Evolutionary conservation across 345 rosid species (phyloP), one percentile per base, ranked within the genome.

Genomic region (Populus simonii): DNA sequence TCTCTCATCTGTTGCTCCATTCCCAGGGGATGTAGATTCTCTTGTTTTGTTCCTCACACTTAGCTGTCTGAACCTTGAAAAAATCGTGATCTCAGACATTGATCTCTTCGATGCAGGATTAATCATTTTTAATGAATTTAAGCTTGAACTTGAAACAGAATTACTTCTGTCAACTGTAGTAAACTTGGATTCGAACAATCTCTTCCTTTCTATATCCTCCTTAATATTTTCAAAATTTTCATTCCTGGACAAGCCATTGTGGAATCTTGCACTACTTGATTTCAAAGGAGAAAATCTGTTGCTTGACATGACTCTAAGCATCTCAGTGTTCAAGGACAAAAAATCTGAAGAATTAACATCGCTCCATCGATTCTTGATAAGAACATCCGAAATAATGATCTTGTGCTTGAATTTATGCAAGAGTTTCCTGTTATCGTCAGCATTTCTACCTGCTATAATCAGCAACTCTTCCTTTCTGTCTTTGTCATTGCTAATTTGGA

Each of bases 281-380:
- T 70, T 75, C 3, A 41, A 57, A 59, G 15, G 76, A 13, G 76
- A 82, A 72, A 82, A 77, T 39, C 82, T 80, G 20, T 74, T 71
- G 79, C 85, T 82, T 23, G 88, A 80, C 68, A 67, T 23, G 13
- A 36, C 74, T 33, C 76, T 15, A 7, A 85, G 80, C 91, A 88
- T 86, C 51, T 88, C 89, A 0, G 88, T 80, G 36, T 72, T 82
- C 82, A 88, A 68, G 51, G 79, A 82, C 66, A 88, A 27, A 31
- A 88, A 76, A 72, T 88, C 91, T 4, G 91, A 88, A 53, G 89
- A 82, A 13, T 85, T 88, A 5, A 86, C 83, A 61, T 88, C 89
- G 45, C 89, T 88, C 89, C 89, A 88, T 51, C 89, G 59, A 70
- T 70, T 86, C 88, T 74, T 88, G 72, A 71, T 74, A 16, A 85